phyloP scores from a whole-genome alignment of 108 stramenopile genomes.

The Asterionellopsis glacialis region DNA sequence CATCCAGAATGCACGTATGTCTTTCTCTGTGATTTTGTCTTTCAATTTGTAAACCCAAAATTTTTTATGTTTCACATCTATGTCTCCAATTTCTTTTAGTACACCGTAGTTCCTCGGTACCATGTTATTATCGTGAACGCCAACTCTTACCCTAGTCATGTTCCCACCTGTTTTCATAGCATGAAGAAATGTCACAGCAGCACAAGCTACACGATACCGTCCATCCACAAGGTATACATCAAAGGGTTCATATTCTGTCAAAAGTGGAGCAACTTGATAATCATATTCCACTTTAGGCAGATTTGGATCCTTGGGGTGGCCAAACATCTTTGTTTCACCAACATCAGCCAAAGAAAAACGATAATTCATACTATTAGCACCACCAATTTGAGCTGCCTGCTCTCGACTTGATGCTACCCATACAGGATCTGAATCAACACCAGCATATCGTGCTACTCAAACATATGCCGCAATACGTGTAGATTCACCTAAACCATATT shows the following conservation, averaged over 20 bases:
- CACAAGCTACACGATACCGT: slow-evolving; percentile 34
- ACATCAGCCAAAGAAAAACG: slow-evolving; percentile 45
- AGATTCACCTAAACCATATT: slow-evolving; percentile 51
- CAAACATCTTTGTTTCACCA: slow-evolving; percentile 27
- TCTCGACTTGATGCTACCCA: too few relatives aligned
- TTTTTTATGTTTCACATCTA: too few relatives aligned
- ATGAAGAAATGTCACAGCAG: slow-evolving; percentile 26
- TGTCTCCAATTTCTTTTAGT: too few relatives aligned
- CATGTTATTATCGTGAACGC: too few relatives aligned
- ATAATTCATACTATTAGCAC: too few relatives aligned
- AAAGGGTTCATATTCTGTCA: slow-evolving; percentile 29
- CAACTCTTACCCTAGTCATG: too few relatives aligned
- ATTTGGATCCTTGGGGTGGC: slow-evolving; percentile 16
- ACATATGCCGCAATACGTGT: slow-evolving; percentile 35
- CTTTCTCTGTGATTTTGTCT: too few relatives aligned
- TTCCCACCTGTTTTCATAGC: too few relatives aligned
- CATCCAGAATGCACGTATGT: too few relatives aligned
- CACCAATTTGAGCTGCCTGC: too few relatives aligned
- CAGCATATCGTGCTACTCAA: slow-evolving; percentile 39
- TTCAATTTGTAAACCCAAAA: too few relatives aligned
- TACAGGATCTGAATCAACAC: slow-evolving; percentile 40
- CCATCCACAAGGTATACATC: slow-evolving; percentile 57
- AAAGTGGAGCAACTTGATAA: slow-evolving; percentile 33
- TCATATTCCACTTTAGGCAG: slow-evolving; percentile 19
- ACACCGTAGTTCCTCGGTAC: too few relatives aligned